Conservation (phyloP, 345 rosid species). For the Dipteronia sinensis region DNA sequence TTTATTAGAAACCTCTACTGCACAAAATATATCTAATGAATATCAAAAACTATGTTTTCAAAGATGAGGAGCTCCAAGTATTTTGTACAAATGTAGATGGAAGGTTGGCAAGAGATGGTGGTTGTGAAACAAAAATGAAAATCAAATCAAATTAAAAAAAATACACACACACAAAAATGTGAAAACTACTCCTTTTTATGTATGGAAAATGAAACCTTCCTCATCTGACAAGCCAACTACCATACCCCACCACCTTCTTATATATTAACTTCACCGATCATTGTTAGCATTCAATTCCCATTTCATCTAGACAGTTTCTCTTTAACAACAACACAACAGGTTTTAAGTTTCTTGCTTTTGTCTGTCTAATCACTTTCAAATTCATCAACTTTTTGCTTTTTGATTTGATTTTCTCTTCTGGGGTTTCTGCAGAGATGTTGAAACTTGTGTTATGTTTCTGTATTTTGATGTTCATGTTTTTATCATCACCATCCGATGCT, state of each 20-base stretch:
- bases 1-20: too few species aligned
- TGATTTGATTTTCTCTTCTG: background rate
- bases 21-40: too few species aligned
- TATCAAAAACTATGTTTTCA: too few species aligned
- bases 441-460: slow-evolving; percentile 7
- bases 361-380: background rate
- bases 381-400: background rate
- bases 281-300: background rate
- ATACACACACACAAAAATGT: background rate
- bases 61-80: background rate
- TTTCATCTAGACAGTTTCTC: background rate
- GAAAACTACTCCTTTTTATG: background rate
- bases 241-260: background rate
- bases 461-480: slow-evolving; percentile 24
- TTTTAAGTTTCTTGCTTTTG: too few species aligned
- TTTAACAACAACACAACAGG: background rate
- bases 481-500: slow-evolving; percentile 34
- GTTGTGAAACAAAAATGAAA: background rate
- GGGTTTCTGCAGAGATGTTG: background rate
- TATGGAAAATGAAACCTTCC: slow-evolving; percentile 10
- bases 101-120: background rate
- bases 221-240: background rate
- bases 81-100: background rate
- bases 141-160: background rate
- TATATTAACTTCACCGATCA: background rate